These are phyloP conservation scores for Penicilliopsis zonata DNA, from an alignment of 495 filamentous ascomycete species.

Conservation along the genomic window DNA sequence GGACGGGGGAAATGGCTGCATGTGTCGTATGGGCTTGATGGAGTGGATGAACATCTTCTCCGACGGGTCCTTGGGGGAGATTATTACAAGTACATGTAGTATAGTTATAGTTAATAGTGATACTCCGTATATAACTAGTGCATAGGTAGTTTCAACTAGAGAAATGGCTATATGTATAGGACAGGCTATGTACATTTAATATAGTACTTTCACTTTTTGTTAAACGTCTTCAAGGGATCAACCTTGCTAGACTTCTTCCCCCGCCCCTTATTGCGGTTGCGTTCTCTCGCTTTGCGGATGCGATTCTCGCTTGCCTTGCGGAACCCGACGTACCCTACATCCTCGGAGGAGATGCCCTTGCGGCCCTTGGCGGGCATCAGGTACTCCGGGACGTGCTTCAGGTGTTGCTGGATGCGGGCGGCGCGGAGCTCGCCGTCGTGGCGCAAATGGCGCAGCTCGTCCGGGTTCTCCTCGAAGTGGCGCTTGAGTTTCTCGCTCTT, in stretches of 20 bases:
- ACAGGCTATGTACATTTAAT: too few species aligned
- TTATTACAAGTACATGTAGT: neutral
- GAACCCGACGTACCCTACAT: constrained; percentile 65
- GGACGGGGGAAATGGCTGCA: constrained; percentile 26
- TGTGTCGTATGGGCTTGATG: constrained; percentile 20
- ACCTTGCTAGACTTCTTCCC: constrained; percentile 43
- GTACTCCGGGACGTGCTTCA: constrained; percentile 95
- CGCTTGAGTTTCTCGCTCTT: constrained; percentile 88
- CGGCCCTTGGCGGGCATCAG: constrained; percentile 71
- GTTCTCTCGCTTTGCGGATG: constrained; percentile 59
- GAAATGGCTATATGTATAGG: too few species aligned
- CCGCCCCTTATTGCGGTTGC: constrained; percentile 41
- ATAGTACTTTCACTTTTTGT: too few species aligned
- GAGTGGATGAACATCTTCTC: constrained; percentile 8
- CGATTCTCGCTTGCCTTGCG: constrained; percentile 60
- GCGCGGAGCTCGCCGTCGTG: constrained; percentile 82
- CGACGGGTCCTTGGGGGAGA: constrained; percentile 9
- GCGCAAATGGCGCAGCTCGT: constrained; percentile 71
- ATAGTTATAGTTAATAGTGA: too few species aligned
- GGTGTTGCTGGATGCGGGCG: constrained; percentile 70
- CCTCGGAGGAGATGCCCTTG: constrained; percentile 46
- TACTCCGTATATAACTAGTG: too few species aligned
- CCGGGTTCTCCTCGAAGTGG: constrained; percentile 95
- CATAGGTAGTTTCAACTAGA: too few species aligned
- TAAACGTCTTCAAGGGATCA: constrained; percentile 89